Percentiles rank a stretch among this genome's conserved stretches.
Conservation (phyloP, 2,329 filamentous ascomycete genomes). For the Fusarium sp. region DNA sequence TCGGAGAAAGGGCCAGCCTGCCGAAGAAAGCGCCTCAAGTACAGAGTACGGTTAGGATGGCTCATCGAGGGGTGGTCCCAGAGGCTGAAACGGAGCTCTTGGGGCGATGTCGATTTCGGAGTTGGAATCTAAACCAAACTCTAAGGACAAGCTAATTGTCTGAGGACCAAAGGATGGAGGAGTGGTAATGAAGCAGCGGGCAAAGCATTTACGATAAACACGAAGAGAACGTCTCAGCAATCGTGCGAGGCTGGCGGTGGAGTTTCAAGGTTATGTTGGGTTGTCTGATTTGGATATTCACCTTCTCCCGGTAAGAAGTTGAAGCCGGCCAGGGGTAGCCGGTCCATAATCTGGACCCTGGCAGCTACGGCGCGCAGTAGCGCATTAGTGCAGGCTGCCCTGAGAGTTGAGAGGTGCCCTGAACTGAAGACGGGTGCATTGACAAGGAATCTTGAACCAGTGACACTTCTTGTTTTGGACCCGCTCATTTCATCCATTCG, state of each 20-base stretch:
- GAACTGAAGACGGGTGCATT: constrained; percentile 34
- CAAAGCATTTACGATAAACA: constrained; percentile 16
- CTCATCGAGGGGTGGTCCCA: constrained; percentile 44
- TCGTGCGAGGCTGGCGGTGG: constrained; percentile 44
- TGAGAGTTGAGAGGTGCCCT: constrained; percentile 37
- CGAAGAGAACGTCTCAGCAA: constrained; percentile 33
- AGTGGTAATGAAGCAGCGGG: constrained; percentile 11
- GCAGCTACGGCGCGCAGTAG: constrained; percentile 30
- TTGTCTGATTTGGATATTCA: constrained; percentile 40
- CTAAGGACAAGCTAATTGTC: constrained; percentile 32
- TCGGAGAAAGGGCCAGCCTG: constrained; percentile 31
- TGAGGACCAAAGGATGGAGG: constrained; percentile 6
- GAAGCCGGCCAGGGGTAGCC: constrained; percentile 42
- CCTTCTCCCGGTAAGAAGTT: constrained; percentile 35
- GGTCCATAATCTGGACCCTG: constrained; percentile 35
- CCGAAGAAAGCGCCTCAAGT: constrained; percentile 31
- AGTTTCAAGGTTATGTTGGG: constrained; percentile 28
- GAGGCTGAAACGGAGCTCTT: constrained; percentile 43
- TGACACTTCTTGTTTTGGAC: constrained; percentile 9
- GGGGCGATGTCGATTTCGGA: constrained; percentile 32
- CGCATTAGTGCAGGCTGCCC: constrained; percentile 17
- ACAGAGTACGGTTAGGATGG: constrained; percentile 31
- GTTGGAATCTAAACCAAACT: constrained; percentile 41
- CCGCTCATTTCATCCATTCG: constrained; percentile 38
- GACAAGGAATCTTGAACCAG: constrained; percentile 27